A percentile compares a stretch with the other conserved stretches of the same genome.
These are phyloP conservation scores for Triangularia setosa DNA, from an alignment of 2,329 filamentous ascomycete genomes.

Conservation along the genomic window DNA sequence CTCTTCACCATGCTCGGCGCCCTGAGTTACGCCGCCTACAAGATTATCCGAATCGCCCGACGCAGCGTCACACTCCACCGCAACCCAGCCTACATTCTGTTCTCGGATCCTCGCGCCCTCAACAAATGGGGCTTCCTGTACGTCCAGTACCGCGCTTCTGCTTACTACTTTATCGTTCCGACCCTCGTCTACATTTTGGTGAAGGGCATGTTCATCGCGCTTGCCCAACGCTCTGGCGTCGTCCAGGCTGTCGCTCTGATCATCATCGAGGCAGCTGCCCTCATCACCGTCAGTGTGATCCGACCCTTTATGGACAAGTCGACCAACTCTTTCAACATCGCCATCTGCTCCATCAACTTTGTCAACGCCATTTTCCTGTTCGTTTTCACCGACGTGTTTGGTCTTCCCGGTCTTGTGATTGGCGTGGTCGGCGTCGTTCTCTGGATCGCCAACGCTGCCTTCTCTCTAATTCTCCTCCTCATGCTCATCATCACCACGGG, in stretches of 20 bases:
- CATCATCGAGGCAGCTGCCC: slow-evolving; percentile 67
- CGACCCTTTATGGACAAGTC: slow-evolving; percentile 96
- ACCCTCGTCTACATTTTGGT: slow-evolving; percentile 67
- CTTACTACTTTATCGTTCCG: slow-evolving; percentile 83
- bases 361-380: slow-evolving; percentile 76
- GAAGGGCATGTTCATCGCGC: slow-evolving; percentile 79
- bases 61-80: slow-evolving; percentile 82
- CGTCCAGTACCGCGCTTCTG: slow-evolving; percentile 81
- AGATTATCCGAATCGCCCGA: slow-evolving; percentile 76
- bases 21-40: slow-evolving; percentile 73
- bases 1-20: slow-evolving; percentile 70
- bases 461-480: slow-evolving; percentile 70
- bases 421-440: slow-evolving; percentile 81
- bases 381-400: slow-evolving; percentile 78
- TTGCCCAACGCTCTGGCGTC: slow-evolving; percentile 62
- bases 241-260: slow-evolving; percentile 74
- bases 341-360: slow-evolving; percentile 78
- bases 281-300: slow-evolving; percentile 69
- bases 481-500: slow-evolving; percentile 66
- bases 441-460: slow-evolving; percentile 76
- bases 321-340: slow-evolving; percentile 85
- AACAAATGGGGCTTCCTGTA: slow-evolving; percentile 95
- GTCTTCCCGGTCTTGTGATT: slow-evolving; percentile 71
- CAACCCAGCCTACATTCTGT: slow-evolving; percentile 86
- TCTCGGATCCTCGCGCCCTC: slow-evolving; percentile 76